Conservation (phyloP, 192 early-diverging fungal species). For the Allomyces arbusculus region DNA sequence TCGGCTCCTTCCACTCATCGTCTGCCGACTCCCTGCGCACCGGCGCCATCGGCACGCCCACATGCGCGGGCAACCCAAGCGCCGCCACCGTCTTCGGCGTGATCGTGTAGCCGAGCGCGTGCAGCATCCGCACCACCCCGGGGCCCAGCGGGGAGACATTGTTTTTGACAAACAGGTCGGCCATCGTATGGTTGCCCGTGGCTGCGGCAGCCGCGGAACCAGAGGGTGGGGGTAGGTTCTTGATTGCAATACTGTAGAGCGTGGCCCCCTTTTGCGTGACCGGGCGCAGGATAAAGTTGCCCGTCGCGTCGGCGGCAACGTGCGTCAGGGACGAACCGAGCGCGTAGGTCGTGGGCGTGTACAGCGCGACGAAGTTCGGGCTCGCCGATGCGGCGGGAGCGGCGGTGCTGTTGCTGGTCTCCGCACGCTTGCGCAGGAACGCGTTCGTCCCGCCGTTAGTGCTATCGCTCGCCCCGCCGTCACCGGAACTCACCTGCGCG, state of each 20-base stretch:
- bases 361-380: not conserved
- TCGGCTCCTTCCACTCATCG: too few relatives aligned
- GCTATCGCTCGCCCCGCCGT: not conserved
- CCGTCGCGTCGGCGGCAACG: not conserved
- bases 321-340: not conserved
- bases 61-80: too few relatives aligned
- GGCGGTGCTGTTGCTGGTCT: not conserved
- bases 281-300: not conserved
- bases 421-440: not conserved
- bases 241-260: not conserved
- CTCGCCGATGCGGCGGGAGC: not conserved
- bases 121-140: not conserved
- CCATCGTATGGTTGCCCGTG: not conserved
- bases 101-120: not conserved
- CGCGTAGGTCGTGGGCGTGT: not conserved
- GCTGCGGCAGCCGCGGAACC: not conserved
- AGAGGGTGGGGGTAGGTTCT: not conserved
- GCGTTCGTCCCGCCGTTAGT: not conserved
- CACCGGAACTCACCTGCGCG: too few relatives aligned
- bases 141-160: not conserved
- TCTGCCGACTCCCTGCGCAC: too few relatives aligned
- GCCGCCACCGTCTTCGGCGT: not conserved
- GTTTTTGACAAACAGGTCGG: not conserved
- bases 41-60: too few relatives aligned
- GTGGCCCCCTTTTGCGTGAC: not conserved